phyloP scores from a whole-genome alignment of 352 stramenopile genomes.

The Aphanomyces euteiches region DNA sequence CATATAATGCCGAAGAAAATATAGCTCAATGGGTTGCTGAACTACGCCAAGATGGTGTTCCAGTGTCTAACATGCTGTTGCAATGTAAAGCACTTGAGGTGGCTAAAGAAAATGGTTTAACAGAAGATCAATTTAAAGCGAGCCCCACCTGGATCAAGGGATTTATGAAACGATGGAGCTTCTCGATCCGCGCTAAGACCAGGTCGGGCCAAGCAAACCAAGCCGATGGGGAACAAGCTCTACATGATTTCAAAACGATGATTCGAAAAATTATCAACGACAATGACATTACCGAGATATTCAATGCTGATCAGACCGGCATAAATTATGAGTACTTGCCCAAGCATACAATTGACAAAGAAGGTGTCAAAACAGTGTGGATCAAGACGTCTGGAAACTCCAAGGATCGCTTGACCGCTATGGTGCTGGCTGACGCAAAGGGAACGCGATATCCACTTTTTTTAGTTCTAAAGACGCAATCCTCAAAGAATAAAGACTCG shows the following conservation, averaged over 20 bases:
- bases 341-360: slow-evolving; percentile 32
- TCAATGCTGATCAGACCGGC: slow-evolving; percentile 36
- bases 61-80: background rate
- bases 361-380: slow-evolving; percentile 35
- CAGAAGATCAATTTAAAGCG: background rate
- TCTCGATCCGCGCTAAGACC: slow-evolving; percentile 29
- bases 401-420: slow-evolving; percentile 34
- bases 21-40: background rate
- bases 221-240: slow-evolving; percentile 4
- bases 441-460: no score
- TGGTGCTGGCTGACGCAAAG: slow-evolving; percentile 35
- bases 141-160: background rate
- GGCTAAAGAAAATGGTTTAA: background rate
- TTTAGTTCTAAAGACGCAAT: no score
- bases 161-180: background rate
- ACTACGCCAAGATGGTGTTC: background rate
- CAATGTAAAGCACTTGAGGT: background rate
- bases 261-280: background rate
- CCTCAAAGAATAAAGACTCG: no score
- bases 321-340: slow-evolving; percentile 39
- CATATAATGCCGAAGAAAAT: background rate
- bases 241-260: background rate
- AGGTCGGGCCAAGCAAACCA: slow-evolving; percentile 26
- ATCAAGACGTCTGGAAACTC: slow-evolving; percentile 29
- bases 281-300: slow-evolving; percentile 5